These are phyloP conservation scores for Cercospora zeina DNA, from an alignment of 2,329 filamentous ascomycete species.

Conservation along the genomic window DNA sequence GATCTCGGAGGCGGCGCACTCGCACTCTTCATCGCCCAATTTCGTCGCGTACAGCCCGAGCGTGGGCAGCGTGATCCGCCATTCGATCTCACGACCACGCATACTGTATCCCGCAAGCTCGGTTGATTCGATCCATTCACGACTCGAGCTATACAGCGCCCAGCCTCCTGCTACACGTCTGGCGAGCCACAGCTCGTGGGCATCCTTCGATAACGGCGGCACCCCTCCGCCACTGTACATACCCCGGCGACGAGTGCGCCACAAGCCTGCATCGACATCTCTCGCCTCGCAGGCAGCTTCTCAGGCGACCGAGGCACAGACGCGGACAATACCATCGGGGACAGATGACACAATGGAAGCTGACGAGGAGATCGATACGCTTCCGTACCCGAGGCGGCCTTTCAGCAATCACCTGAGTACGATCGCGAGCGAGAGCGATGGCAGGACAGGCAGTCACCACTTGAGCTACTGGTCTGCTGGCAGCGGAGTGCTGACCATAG, in stretches of 20 bases:
- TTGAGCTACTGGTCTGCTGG: slow-evolving; percentile 40
- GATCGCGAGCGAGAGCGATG: slow-evolving; percentile 42
- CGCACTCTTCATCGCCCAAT: slow-evolving; percentile 36
- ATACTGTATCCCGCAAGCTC: slow-evolving; percentile 30
- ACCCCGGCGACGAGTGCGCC: slow-evolving; percentile 36
- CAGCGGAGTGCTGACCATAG: slow-evolving; percentile 36
- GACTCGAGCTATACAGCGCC: slow-evolving; percentile 29
- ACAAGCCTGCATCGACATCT: slow-evolving; percentile 31
- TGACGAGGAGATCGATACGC: slow-evolving; percentile 35
- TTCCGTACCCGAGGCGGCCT: slow-evolving; percentile 36
- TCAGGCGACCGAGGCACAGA: slow-evolving; percentile 13
- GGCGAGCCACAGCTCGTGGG: slow-evolving; percentile 31
- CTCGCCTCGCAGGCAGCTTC: slow-evolving; percentile 25
- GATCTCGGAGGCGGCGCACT: slow-evolving; percentile 27
- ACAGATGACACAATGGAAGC: slow-evolving; percentile 29
- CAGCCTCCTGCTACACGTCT: slow-evolving; percentile 29
- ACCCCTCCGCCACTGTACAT: slow-evolving; percentile 40
- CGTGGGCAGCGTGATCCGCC: slow-evolving; percentile 14
- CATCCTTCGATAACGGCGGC: slow-evolving; percentile 32
- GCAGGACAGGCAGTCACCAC: slow-evolving; percentile 33
- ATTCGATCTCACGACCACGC: slow-evolving; percentile 21
- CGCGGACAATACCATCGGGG: slow-evolving; percentile 9
- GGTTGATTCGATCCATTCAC: slow-evolving; percentile 38
- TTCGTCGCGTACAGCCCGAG: slow-evolving; percentile 35
- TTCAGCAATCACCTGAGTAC: slow-evolving; percentile 41